phyloP scores from a whole-genome alignment of 208 protist genomes.

The Crithidia fasciculata region DNA sequence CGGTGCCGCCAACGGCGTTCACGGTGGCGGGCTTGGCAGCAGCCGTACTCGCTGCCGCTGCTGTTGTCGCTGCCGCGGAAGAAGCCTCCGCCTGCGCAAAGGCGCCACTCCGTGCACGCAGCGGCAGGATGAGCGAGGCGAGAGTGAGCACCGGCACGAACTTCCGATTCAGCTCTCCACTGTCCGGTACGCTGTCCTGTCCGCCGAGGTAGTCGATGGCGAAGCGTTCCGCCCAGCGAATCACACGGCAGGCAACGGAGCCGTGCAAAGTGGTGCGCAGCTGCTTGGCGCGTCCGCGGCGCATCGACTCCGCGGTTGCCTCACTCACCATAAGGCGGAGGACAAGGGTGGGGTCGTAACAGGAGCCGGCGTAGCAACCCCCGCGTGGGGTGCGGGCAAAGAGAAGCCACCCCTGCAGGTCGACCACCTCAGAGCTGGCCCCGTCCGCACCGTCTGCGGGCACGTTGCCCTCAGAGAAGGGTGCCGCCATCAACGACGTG shows the following conservation, averaged over 20 bases:
- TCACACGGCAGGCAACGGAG: slow-evolving; percentile 51
- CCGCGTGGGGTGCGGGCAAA: slow-evolving; percentile 52
- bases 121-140: slow-evolving; percentile 66
- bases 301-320: slow-evolving; percentile 27
- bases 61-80: not conserved
- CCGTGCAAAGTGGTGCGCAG: slow-evolving; percentile 61
- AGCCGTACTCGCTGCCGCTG: not conserved
- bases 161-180: slow-evolving; percentile 41
- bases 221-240: slow-evolving; percentile 60
- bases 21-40: not conserved
- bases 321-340: slow-evolving; percentile 41
- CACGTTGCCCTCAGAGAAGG: not conserved
- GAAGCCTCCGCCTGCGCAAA: not conserved
- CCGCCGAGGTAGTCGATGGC: slow-evolving; percentile 70
- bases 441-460: too few species aligned
- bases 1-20: not conserved
- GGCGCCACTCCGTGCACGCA: slow-evolving; percentile 26
- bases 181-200: slow-evolving; percentile 46
- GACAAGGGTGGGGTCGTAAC: slow-evolving; percentile 49
- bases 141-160: slow-evolving; percentile 76
- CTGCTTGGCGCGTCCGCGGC: slow-evolving; percentile 29
- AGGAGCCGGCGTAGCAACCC: slow-evolving; percentile 44
- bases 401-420: slow-evolving; percentile 33
- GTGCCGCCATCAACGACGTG: not conserved
- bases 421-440: not conserved